A percentile compares a stretch with the other conserved stretches of the same genome.
These are phyloP conservation scores for Candida freyschussii DNA, from an alignment of 1,139 yeast species.

Conservation along the genomic window DNA sequence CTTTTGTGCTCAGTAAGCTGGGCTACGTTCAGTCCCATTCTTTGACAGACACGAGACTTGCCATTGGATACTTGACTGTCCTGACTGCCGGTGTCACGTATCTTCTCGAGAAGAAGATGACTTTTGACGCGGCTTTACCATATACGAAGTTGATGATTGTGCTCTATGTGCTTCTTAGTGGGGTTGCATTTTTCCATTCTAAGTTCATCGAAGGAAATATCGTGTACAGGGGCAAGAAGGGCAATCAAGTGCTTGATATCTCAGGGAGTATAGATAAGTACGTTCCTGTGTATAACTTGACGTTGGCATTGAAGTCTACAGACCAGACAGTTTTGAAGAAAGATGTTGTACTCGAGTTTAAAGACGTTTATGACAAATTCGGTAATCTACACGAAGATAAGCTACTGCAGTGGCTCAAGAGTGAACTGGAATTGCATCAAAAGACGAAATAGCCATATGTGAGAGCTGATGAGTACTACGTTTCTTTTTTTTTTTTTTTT, in stretches of 20 bases:
- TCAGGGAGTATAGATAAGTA: slow-evolving; percentile 31
- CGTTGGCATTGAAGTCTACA: slow-evolving; percentile 7
- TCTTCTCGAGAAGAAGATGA: slow-evolving; percentile 58
- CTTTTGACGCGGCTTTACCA: slow-evolving; percentile 37
- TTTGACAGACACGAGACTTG: slow-evolving; percentile 58
- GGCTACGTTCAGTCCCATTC: slow-evolving; percentile 62
- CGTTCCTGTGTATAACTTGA: slow-evolving; percentile 41
- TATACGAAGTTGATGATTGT: slow-evolving; percentile 42
- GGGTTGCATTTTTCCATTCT: slow-evolving; percentile 43
- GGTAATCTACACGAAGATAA: slow-evolving; percentile 23
- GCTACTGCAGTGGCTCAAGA: slow-evolving; percentile 15
- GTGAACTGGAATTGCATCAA: slow-evolving; percentile 8
- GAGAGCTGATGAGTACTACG: too few relatives aligned
- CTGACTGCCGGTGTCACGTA: slow-evolving; percentile 62
- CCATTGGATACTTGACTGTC: slow-evolving; percentile 65
- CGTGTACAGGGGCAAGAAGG: slow-evolving; percentile 49
- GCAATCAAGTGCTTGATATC: slow-evolving; percentile 26
- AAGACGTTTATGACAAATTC: slow-evolving; percentile 22
- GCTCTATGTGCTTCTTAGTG: slow-evolving; percentile 48
- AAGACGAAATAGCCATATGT: too few relatives aligned
- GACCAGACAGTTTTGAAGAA: slow-evolving; percentile 7
- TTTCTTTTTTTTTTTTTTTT: too few relatives aligned
- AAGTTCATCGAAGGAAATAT: slow-evolving; percentile 49
- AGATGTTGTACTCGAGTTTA: slow-evolving; percentile 15
- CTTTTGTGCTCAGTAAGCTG: slow-evolving; percentile 44